Percentiles rank a stretch among this genome's conserved stretches.
phyloP scores from a whole-genome alignment of 1,139 yeast genomes.

The Pneumocystis jirovecii region DNA sequence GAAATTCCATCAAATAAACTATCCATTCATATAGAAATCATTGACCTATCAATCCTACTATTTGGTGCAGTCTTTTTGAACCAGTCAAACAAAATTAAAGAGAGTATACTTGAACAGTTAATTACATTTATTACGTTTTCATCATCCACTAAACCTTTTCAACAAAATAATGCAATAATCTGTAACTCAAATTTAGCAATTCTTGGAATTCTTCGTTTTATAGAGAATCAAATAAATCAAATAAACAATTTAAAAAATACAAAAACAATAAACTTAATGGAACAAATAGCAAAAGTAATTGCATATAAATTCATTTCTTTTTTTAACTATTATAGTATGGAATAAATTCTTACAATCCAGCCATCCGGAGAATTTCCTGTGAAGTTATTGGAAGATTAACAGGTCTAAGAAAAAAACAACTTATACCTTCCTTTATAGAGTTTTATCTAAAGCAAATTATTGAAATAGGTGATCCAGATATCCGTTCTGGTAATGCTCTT shows the following conservation, averaged over 20 bases:
- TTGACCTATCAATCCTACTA: not conserved
- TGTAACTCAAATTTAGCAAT: constrained; percentile 47
- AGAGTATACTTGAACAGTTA: constrained; percentile 68
- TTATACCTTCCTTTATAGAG: constrained; percentile 37
- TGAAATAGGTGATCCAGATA: constrained; percentile 42
- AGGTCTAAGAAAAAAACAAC: constrained; percentile 29
- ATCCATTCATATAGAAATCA: not conserved
- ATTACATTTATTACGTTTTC: constrained; percentile 34
- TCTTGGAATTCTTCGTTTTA: constrained; percentile 36
- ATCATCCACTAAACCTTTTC: constrained; percentile 20
- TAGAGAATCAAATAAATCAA: not conserved
- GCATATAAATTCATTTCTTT: not conserved
- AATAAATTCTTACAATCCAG: constrained; percentile 10
- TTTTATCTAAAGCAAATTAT: constrained; percentile 48
- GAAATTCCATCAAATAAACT: not conserved
- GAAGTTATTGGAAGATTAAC: constrained; percentile 52
- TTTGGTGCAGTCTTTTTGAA: not conserved
- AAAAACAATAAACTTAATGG: constrained; percentile 25
- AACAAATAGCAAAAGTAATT: constrained; percentile 39
- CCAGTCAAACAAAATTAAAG: constrained; percentile 65
- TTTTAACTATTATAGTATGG: not conserved
- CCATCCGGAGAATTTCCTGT: constrained; percentile 38
- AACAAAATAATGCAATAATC: constrained; percentile 33
- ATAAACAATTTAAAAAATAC: constrained; percentile 2
- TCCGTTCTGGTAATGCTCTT: constrained; percentile 50